Evolutionary conservation across 2,329 filamentous ascomycete genomes (phyloP).

Genomic region (Akanthomyces lecanii): DNA sequence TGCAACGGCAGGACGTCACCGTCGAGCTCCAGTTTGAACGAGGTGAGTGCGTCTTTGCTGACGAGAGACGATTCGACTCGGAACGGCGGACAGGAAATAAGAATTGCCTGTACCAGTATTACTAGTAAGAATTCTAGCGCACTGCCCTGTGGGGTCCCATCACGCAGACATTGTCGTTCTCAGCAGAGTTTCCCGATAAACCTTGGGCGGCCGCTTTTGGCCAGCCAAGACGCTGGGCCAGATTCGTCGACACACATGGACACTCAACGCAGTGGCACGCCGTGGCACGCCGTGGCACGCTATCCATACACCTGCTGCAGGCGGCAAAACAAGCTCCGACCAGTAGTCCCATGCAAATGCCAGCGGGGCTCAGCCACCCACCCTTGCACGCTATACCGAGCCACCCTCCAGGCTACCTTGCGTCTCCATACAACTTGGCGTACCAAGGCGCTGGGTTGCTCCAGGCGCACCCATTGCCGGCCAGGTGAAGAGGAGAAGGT

Average conservation of each 20-base stretch:
- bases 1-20: constrained; percentile 10
- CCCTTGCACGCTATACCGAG: not conserved
- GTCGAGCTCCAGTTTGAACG: not conserved
- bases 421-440: not conserved
- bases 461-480: not conserved
- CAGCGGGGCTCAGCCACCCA: not conserved
- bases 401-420: constrained; percentile 1
- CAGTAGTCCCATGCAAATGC: not conserved
- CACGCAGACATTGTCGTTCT: not conserved
- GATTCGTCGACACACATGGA: not conserved
- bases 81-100: not conserved
- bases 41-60: not conserved
- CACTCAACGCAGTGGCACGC: not conserved
- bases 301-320: too few species aligned
- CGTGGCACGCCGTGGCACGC: not conserved
- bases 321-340: not conserved
- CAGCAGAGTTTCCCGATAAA: constrained; percentile 2
- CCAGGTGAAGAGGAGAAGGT: not conserved
- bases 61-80: not conserved
- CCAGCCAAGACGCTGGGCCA: constrained; percentile 5
- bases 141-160: constrained; percentile 1
- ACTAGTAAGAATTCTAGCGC: not conserved
- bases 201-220: constrained; percentile 8
- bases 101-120: not conserved
- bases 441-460: constrained; percentile 1